Percentiles rank a stretch among this genome's conserved stretches.
Conservation (phyloP, 2,329 filamentous ascomycete species). For the Ophiostoma himal-ulmi region DNA sequence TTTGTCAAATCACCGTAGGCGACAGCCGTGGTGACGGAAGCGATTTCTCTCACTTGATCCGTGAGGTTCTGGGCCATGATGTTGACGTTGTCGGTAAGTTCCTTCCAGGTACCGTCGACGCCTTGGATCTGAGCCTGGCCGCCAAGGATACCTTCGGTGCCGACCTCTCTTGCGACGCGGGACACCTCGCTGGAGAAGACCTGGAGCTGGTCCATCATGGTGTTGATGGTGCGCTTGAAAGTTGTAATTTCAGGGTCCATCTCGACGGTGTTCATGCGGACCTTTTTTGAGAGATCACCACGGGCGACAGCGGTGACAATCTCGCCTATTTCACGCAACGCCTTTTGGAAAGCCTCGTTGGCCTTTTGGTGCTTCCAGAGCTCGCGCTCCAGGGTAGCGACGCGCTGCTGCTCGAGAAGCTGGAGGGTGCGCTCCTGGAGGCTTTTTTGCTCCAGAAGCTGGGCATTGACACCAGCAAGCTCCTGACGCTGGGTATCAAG, state of each 20-base stretch:
- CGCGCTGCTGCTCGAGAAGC: constrained; percentile 78
- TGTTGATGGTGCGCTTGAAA: constrained; percentile 97
- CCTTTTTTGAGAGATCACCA: constrained; percentile 93
- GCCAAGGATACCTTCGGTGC: constrained; percentile 88
- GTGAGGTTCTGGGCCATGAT: constrained; percentile 80
- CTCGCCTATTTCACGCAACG: constrained; percentile 89
- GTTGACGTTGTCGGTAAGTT: constrained; percentile 85
- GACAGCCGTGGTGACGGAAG: constrained; percentile 76
- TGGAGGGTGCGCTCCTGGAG: constrained; percentile 77
- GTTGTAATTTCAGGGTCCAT: constrained; percentile 98
- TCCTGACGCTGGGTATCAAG: constrained; percentile 83
- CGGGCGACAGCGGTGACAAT: constrained; percentile 95
- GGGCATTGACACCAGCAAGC: constrained; percentile 76
- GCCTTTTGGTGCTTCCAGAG: constrained; percentile 96
- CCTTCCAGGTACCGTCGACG: constrained; percentile 95
- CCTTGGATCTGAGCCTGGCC: constrained; percentile 91
- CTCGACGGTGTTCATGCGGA: constrained; percentile 89
- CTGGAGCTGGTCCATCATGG: constrained; percentile 97
- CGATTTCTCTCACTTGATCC: constrained; percentile 79
- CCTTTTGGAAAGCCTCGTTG: constrained; percentile 97
- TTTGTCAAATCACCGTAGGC: constrained; percentile 77
- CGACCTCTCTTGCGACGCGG: constrained; percentile 87
- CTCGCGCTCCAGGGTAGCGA: constrained; percentile 84
- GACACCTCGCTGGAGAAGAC: constrained; percentile 96
- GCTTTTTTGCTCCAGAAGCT: constrained; percentile 78